Evolutionary conservation across 495 filamentous ascomycete species (phyloP), one percentile per base, ranked within the genome.

Genomic region (Lophiostoma macrostomum): DNA sequence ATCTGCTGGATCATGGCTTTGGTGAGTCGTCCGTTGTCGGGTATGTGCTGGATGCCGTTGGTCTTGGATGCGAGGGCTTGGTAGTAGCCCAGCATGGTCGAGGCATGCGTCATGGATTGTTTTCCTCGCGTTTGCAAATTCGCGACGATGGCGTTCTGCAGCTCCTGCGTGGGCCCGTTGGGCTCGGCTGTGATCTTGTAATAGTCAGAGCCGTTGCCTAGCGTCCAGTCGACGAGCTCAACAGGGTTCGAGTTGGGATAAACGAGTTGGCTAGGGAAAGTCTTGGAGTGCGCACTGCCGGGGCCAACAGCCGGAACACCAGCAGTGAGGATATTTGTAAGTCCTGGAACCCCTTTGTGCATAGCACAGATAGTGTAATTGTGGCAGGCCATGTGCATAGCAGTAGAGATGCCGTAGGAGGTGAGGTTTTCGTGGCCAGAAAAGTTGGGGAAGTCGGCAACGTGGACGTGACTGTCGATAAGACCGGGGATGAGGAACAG

Each of bases 401-500:
- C 64, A 4, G 69, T 71, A 0, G 70, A 71, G 5, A 73, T 67
- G 7, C 69, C 70, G 43, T 66, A 68, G 11, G 60, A 65, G 24
- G 63, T 66, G 28, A 68, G 51, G 14, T 29, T 48, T 28, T 62
- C 61, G 4, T 70, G 48, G 8, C 55, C 61, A 6, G 43, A 48
- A 23, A n/a, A n/a, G n/a, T n/a, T n/a, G n/a, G 67, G 39, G 0
- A 44, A 45, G 13, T 25, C 14, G 3, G 60, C 43, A 50, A n/a
- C n/a, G n/a, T 72, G 70, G 3, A 58, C 29, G 30, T 72, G 68
- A 19, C 57, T 58, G 34, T 71, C 69, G 50, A 72, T 71, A 5
- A 73, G 51, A 5, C 69, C 71, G 0, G 69, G 71, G 8, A 72
- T 61, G 11, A 71, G 45, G 42, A 66, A 52, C 19, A 61, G 38